Conservation (phyloP, 179 eudicot species). For the Camellia oleifera region DNA sequence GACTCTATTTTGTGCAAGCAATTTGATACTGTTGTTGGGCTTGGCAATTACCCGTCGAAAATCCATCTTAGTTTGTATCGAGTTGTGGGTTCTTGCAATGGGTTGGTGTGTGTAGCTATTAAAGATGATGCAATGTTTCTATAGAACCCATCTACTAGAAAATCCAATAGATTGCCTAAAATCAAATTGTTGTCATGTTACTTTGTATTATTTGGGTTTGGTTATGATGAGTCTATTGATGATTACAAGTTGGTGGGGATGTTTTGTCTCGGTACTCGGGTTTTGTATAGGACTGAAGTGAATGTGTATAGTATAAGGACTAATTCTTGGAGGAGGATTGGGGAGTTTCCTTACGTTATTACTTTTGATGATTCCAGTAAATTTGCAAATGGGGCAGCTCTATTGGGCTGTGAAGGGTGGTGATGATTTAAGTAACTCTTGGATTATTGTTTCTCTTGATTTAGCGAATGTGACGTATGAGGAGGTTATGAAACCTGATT, state of each 20-base stretch:
- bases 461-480: conserved; percentile 24
- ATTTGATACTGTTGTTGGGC: background rate
- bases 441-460: conserved; percentile 29
- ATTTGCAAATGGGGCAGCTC: conserved; percentile 23
- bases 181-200: background rate
- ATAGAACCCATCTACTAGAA: conserved; percentile 39
- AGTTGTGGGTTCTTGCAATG: conserved; percentile 37
- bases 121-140: conserved; percentile 11
- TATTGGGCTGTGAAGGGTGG: conserved; percentile 25
- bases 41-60: conserved; percentile 19
- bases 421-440: background rate
- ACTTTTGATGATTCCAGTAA: too few species aligned
- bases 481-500: conserved; percentile 22
- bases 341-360: too few species aligned
- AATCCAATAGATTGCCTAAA: conserved; percentile 21
- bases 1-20: background rate
- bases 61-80: background rate
- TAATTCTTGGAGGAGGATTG: conserved; percentile 5
- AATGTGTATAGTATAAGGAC: background rate
- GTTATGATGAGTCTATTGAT: conserved; percentile 28
- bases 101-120: conserved; percentile 25
- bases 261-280: background rate
- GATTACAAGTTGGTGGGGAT: conserved; percentile 42
- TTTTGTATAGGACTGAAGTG: background rate
- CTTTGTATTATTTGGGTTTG: conserved; percentile 25